Conservation (phyloP, 2,329 filamentous ascomycete species). For the Xylariaceae sp. region DNA sequence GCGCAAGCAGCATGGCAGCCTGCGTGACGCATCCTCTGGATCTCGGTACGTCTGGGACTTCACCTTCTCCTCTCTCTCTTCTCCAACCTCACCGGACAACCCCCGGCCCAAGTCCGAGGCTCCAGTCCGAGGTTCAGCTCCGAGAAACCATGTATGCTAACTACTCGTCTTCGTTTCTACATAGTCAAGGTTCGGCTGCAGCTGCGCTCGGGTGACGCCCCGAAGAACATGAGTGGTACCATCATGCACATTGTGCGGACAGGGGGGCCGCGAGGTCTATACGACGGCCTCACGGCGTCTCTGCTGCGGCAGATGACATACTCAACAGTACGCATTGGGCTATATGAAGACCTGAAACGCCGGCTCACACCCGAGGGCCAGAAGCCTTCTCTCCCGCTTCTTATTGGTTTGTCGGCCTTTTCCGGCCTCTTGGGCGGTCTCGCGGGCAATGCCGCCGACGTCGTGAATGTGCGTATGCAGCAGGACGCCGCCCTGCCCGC, state of each 20-base stretch:
- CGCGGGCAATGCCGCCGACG: conserved; percentile 89
- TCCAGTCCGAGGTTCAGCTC: no score
- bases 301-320: conserved; percentile 93
- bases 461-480: conserved; percentile 98
- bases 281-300: conserved; percentile 86
- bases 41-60: conserved; percentile 60
- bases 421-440: conserved; percentile 87
- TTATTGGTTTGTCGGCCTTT: conserved; percentile 74
- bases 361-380: conserved; percentile 47
- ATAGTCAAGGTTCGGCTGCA: conserved; percentile 73
- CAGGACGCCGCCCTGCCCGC: conserved; percentile 74
- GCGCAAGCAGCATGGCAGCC: conserved; percentile 85
- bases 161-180: background rate
- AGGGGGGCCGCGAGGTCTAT: conserved; percentile 75
- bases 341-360: conserved; percentile 90
- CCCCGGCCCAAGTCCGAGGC: no score
- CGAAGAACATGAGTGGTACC: conserved; percentile 78
- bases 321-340: conserved; percentile 90
- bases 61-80: background rate
- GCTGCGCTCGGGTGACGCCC: conserved; percentile 69
- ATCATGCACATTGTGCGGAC: conserved; percentile 73
- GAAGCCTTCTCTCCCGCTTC: conserved; percentile 64
- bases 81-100: no score
- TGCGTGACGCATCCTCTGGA: conserved; percentile 90
- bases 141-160: background rate